Evolutionary conservation across 148 eudicot genomes (phyloP).

Genomic region (Camellia granthamiana): DNA sequence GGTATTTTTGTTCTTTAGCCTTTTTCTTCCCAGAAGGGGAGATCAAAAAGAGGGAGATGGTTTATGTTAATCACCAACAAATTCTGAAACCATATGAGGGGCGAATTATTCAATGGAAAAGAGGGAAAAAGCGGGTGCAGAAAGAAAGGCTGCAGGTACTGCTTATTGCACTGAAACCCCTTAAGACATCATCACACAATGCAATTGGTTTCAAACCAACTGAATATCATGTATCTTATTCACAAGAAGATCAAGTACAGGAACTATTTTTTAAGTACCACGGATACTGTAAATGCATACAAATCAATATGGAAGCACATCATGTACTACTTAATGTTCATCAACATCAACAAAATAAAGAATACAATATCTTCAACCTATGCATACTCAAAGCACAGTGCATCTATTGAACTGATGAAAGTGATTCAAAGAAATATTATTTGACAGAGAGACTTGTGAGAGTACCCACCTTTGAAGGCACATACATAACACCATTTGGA

Average conservation of each 20-base stretch:
- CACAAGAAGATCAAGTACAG: not conserved
- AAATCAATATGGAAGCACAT: not conserved
- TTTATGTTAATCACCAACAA: not conserved
- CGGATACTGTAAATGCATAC: not conserved
- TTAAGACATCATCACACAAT: not conserved
- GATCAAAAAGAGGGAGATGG: not conserved
- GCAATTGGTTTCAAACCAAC: not conserved
- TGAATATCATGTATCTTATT: not conserved
- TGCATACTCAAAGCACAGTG: not conserved
- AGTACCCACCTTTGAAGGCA: constrained; percentile 60
- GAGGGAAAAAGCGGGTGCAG: not conserved
- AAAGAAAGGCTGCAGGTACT: not conserved
- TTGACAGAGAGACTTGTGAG: not conserved
- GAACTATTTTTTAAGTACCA: not conserved
- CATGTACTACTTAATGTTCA: not conserved
- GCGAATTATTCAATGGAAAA: not conserved
- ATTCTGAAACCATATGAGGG: not conserved
- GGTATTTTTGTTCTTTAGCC: not conserved
- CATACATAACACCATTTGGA: constrained; percentile 94
- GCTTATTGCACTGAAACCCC: not conserved
- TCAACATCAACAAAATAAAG: not conserved
- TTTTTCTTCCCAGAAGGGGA: not conserved
- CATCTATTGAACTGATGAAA: not conserved
- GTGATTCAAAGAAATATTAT: not conserved
- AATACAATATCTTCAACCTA: not conserved